A percentile compares a stretch with the other conserved stretches of the same genome.
Evolutionary conservation across 257 asterid genomes (phyloP).

Genomic region (Linderniella brevidens): DNA sequence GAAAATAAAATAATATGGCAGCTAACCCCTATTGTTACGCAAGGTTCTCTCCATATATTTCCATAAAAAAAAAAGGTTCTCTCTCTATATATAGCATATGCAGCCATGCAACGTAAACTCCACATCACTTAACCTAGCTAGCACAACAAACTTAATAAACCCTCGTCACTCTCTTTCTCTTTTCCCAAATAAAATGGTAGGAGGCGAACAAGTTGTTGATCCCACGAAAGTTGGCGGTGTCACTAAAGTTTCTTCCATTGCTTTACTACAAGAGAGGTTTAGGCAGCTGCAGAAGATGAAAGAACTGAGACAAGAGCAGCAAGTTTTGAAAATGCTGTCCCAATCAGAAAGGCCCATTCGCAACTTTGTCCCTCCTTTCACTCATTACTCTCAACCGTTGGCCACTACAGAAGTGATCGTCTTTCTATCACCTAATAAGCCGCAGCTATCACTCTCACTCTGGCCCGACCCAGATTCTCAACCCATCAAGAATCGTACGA

Average conservation of each 20-base stretch:
- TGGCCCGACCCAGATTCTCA: background rate
- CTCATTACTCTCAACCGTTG: too few relatives aligned
- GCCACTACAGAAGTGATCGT: too few relatives aligned
- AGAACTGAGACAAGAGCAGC: background rate
- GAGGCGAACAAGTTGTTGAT: background rate
- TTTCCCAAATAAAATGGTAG: background rate
- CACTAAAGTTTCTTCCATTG: background rate
- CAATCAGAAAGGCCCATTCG: background rate
- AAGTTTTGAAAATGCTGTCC: background rate
- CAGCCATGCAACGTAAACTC: too few relatives aligned
- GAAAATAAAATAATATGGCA: background rate
- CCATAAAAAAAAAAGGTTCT: too few relatives aligned
- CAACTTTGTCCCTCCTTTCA: background rate
- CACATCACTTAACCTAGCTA: too few relatives aligned
- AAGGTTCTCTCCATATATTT: background rate
- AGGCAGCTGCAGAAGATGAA: conserved; percentile 1
- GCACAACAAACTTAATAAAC: too few relatives aligned
- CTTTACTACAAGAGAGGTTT: conserved; percentile 4
- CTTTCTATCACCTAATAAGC: too few relatives aligned
- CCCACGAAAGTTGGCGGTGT: background rate
- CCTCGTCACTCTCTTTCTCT: too few relatives aligned
- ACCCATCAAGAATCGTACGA: background rate
- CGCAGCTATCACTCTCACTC: background rate
- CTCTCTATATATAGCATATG: too few relatives aligned
- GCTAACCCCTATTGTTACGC: background rate